Base-by-base conservation (phyloP, 2,329 filamentous ascomycete species). In the Aureobasidium melanogenum region DNA sequence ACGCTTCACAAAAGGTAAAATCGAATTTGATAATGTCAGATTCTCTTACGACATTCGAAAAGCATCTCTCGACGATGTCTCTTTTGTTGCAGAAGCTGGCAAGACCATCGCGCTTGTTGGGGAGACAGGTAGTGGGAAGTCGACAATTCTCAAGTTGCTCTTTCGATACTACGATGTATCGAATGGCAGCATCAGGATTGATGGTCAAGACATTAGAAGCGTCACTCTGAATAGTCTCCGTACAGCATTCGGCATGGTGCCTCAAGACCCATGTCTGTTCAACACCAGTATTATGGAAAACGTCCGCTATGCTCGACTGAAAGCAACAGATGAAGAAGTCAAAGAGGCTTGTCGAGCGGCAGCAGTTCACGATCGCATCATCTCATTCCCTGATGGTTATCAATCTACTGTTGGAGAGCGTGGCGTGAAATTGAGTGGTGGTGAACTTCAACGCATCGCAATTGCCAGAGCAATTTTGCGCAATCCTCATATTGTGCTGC, bases 371-470 rank as follows among this genome's bases (percentile, higher is more conserved):
- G 81, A 87, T 60, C 84, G 85, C 65, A 86, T 88, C 62, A 69
- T 80, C 57, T 75, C 71, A 1, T 86, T 88, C 66, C 76, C 82
- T 0, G 76, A 88, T 76, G 83, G 84, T 1, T 92, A 92, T 68
- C 80, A 87, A 5, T 91, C 89, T 0, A 74, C 82, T 9, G 89
- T 94, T 1, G 90, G 90, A 1, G 89, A 93, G 69, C 82, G 82
- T 30, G 90, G 90, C 5, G 86, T 88, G 51, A 90, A 89, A 69
- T 76, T 95, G 1, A 91, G 87, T 12, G 88, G 89, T n/a, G 91
- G 91, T 0, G 90, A 96, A 71, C 83, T 89, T n/a, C 90, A 95
- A 71, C 83, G 91, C 5, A 81, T 95, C 26, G 86, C 88, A 2
- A 91, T 91, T 64, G 88, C 88, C 0, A 79, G 88, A 8, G 85